Percentiles rank a stretch among this genome's conserved stretches.
Conservation (phyloP, 768 basidiomycete species). For the Trametes sanguinea region DNA sequence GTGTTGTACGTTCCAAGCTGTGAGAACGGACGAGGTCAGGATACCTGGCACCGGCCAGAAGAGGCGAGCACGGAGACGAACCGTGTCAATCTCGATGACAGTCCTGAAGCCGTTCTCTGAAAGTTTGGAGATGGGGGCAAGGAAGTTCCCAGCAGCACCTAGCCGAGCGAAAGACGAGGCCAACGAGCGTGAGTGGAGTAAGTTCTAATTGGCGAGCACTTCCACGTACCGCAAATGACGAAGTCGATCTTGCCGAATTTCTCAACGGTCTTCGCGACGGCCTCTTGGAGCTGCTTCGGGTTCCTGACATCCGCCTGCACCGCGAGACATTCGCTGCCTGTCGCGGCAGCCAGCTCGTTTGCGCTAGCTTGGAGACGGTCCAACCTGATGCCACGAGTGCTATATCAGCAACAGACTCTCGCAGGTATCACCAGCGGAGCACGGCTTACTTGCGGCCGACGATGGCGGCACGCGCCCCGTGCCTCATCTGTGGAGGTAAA, state of each 20-base stretch:
- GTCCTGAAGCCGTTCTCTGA: constrained; percentile 91
- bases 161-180: background rate
- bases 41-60: background rate
- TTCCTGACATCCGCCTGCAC: constrained; percentile 83
- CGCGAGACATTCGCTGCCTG: constrained; percentile 72
- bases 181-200: background rate
- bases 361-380: constrained; percentile 73
- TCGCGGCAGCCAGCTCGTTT: constrained; percentile 64
- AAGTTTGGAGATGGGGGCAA: constrained; percentile 80
- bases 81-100: constrained; percentile 92
- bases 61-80: constrained; percentile 35
- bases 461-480: constrained; percentile 81
- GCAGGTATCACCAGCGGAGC: constrained; percentile 4
- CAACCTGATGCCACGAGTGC: constrained; percentile 45
- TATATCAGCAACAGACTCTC: background rate
- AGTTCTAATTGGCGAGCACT: background rate
- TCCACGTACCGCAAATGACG: constrained; percentile 80
- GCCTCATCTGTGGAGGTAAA: constrained; percentile 68
- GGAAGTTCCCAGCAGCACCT: constrained; percentile 97
- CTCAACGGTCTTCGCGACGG: constrained; percentile 73
- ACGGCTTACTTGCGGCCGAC: constrained; percentile 79
- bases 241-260: constrained; percentile 89
- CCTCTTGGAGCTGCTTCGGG: constrained; percentile 67
- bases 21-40: constrained; percentile 5
- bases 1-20: constrained; percentile 94